Base-by-base conservation (phyloP, 164 flowering plant species). In the Nelumbo lutea region DNA sequence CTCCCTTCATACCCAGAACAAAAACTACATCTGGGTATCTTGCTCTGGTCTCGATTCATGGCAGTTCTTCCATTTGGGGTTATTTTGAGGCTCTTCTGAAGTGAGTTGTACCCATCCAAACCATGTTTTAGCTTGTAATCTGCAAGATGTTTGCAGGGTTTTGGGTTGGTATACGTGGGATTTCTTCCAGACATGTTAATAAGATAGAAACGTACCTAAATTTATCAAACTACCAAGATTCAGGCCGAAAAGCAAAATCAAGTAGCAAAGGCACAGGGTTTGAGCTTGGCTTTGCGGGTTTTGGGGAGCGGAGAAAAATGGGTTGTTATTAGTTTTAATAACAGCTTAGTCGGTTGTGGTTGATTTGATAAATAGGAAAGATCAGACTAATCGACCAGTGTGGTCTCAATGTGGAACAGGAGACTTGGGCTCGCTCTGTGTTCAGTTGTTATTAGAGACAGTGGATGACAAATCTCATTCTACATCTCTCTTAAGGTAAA, bases 121-220 rank as follows among this genome's bases (percentile, higher is more conserved):
- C 91, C 91, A 66, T 88, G 71, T 44, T 71, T 84, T 59, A 79
- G 82, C 87, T 87, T 89, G 83, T 82, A 91, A 73, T 83, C 85
- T 6, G 83, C 73, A 42, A 91, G 89, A 68, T 91, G 97, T 65
- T 78, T 73, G 80, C 97, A 91, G 70, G 90, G 92, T 57, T 70
- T 79, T 56, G 90, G 94, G 72, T 70, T 79, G 61, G 79, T 69
- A 75, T 62, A 77, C 51, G 76, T 73, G 64, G 85, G 75, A 62
- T 67, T 84, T 62, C 77, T 72, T 11, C 74, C 55, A 57, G 80
- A 78, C 88, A 85, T 84, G 41, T 13, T 70, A 72, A 61, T 43
- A 27, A n/a, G 73, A 75, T 65, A 64, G 66, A 61, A 46, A 75
- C 66, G 58, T 43, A 53, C 15, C 59, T 71, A 50, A 75, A 55